A percentile compares a stretch with the other conserved stretches of the same genome.
phyloP scores from a whole-genome alignment of 2,329 filamentous ascomycete genomes.

The Simplicillium aogashimaense region DNA sequence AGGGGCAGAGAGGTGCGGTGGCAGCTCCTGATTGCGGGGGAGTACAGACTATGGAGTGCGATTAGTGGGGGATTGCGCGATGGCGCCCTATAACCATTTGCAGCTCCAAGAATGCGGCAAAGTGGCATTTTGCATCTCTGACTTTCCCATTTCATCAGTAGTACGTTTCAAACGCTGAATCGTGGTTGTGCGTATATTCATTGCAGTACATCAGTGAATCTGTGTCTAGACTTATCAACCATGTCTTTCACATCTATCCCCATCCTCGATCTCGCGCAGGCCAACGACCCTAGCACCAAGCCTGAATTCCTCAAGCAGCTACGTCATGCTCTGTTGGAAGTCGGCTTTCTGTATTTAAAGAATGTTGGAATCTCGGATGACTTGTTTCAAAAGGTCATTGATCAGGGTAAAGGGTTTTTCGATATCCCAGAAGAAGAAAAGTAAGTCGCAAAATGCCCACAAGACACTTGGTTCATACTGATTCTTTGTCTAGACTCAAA shows the following conservation, averaged over 20 bases:
- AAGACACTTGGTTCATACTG: not conserved
- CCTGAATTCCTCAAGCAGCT: slow-evolving; percentile 61
- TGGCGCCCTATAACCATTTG: slow-evolving; percentile 4
- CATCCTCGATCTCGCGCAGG: slow-evolving; percentile 63
- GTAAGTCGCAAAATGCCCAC: slow-evolving; percentile 24
- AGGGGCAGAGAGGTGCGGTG: no score
- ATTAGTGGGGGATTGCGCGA: slow-evolving; percentile 3
- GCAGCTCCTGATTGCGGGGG: not conserved
- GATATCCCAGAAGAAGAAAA: slow-evolving; percentile 69
- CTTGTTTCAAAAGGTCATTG: slow-evolving; percentile 55
- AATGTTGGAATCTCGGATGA: slow-evolving; percentile 64
- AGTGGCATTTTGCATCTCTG: no score
- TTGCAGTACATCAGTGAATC: not conserved
- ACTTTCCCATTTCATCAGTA: no score
- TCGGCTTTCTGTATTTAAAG: slow-evolving; percentile 81
- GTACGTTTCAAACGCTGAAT: no score
- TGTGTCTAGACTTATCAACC: not conserved
- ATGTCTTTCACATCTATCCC: slow-evolving; percentile 71
- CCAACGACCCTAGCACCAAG: slow-evolving; percentile 56
- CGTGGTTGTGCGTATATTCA: no score
- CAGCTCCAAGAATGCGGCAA: no score
- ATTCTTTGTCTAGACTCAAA: slow-evolving; percentile 33
- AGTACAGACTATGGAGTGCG: slow-evolving; percentile 1
- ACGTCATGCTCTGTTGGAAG: slow-evolving; percentile 67
- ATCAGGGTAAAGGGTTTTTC: slow-evolving; percentile 65